These are phyloP conservation scores for Gossypium schwendimanii DNA, from an alignment of 441 rosid genomes.

Conservation along the genomic window DNA sequence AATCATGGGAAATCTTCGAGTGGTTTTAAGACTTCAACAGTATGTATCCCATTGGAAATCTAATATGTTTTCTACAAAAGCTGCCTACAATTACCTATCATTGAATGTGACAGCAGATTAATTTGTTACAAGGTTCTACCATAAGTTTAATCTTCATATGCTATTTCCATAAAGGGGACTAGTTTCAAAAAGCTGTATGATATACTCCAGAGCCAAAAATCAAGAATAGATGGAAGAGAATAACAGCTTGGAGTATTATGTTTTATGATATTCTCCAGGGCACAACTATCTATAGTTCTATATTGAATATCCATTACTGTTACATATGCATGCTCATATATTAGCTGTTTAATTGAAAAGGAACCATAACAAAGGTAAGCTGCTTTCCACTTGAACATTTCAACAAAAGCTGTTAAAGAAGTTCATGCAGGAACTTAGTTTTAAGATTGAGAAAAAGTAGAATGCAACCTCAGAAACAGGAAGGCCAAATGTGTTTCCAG, in stretches of 20 bases:
- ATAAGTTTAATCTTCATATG: not conserved
- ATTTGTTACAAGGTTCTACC: not conserved
- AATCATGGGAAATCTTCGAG: not conserved
- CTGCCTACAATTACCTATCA: not conserved
- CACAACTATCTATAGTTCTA: not conserved
- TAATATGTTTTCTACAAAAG: not conserved
- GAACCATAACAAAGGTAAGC: slow-evolving; percentile 3
- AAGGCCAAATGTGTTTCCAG: slow-evolving; percentile 86
- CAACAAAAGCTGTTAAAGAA: slow-evolving; percentile 9
- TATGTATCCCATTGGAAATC: not conserved
- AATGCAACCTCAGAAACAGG: slow-evolving; percentile 87
- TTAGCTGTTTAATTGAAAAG: slow-evolving; percentile 13
- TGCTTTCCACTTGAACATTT: slow-evolving; percentile 7
- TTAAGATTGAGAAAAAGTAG: slow-evolving; percentile 14
- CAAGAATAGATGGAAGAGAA: not conserved
- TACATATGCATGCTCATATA: not conserved
- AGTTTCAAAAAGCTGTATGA: not conserved
- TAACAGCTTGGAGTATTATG: not conserved
- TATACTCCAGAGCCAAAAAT: not conserved
- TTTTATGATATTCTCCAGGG: not conserved
- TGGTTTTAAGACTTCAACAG: not conserved
- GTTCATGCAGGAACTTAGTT: not conserved
- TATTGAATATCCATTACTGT: slow-evolving; percentile 3
- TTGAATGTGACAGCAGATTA: not conserved
- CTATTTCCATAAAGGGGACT: not conserved